Evolutionary conservation across 345 rosid species (phyloP).

Genomic region (Citrus glauca): DNA sequence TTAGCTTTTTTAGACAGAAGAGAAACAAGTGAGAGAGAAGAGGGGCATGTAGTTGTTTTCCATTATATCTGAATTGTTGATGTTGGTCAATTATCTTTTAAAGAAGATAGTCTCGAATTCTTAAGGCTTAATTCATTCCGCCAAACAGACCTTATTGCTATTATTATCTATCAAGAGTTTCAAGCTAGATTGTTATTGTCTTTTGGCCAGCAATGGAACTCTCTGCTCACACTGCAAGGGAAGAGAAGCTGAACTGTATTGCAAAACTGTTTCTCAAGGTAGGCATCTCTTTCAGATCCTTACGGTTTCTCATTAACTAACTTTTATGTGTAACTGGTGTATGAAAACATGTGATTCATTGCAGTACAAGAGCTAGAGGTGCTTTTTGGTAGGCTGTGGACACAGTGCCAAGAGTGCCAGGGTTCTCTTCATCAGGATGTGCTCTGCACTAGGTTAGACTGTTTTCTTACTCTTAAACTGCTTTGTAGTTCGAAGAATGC

Average conservation of each 20-base stretch:
- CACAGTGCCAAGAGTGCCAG: conserved; percentile 97
- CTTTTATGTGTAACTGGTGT: neutral
- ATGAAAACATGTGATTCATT: conserved; percentile 21
- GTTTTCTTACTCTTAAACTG: neutral
- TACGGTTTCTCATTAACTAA: neutral
- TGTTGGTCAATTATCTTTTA: neutral
- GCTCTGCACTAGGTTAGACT: conserved; percentile 79
- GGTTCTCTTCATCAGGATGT: conserved; percentile 99
- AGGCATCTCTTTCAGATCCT: conserved; percentile 14
- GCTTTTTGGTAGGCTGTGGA: conserved; percentile 87
- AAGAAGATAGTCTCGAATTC: neutral
- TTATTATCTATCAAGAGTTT: neutral
- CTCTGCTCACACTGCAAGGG: conserved; percentile 87
- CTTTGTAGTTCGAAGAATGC: neutral
- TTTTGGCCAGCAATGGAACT: conserved; percentile 50
- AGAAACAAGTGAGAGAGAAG: neutral
- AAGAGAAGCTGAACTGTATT: conserved; percentile 90
- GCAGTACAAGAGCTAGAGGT: conserved; percentile 82
- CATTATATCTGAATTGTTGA: neutral
- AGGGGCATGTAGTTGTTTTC: too few relatives aligned
- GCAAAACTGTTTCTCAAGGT: conserved; percentile 90
- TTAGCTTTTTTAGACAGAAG: neutral
- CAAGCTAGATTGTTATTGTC: conserved; percentile 4
- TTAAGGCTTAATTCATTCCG: neutral
- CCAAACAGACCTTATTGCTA: neutral